Evolutionary conservation across 805 yeast genomes (phyloP).

Genomic region (Cyberlindnera nakhonratchasimensis): DNA sequence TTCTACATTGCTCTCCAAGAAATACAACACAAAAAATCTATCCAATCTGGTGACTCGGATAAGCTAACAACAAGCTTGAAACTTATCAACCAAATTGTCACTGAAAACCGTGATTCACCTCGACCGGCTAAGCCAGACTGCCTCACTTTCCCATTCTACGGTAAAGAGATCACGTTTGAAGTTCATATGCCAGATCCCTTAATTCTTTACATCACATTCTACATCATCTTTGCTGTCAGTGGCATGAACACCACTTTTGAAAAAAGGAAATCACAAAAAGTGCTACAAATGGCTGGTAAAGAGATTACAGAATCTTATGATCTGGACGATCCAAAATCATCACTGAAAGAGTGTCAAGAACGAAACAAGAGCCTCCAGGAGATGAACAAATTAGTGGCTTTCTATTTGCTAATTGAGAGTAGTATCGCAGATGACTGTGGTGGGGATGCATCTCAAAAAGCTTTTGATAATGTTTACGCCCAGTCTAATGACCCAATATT

Average conservation of each 20-base stretch:
- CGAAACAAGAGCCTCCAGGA: neutral
- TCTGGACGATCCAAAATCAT: neutral
- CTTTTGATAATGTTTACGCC: neutral
- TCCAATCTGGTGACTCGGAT: neutral
- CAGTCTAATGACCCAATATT: constrained; percentile 1
- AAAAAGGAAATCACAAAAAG: constrained; percentile 20
- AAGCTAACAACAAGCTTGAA: neutral
- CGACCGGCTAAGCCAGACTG: neutral
- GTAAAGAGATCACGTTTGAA: neutral
- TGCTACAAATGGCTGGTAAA: constrained; percentile 2
- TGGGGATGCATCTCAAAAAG: neutral
- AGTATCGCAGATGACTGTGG: constrained; percentile 11
- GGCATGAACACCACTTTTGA: constrained; percentile 19
- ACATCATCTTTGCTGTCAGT: constrained; percentile 13
- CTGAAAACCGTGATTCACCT: neutral
- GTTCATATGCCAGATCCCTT: neutral
- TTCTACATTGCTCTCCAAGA: constrained; percentile 4
- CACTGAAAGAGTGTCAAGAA: constrained; percentile 1
- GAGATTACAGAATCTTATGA: neutral
- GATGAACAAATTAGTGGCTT: neutral
- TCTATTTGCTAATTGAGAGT: constrained; percentile 18
- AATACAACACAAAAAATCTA: neutral
- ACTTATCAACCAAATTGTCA: neutral
- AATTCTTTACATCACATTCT: neutral
- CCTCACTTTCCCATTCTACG: neutral